Evolutionary conservation across 208 protist genomes (phyloP).

Genomic region (Leishmania tarentolae): DNA sequence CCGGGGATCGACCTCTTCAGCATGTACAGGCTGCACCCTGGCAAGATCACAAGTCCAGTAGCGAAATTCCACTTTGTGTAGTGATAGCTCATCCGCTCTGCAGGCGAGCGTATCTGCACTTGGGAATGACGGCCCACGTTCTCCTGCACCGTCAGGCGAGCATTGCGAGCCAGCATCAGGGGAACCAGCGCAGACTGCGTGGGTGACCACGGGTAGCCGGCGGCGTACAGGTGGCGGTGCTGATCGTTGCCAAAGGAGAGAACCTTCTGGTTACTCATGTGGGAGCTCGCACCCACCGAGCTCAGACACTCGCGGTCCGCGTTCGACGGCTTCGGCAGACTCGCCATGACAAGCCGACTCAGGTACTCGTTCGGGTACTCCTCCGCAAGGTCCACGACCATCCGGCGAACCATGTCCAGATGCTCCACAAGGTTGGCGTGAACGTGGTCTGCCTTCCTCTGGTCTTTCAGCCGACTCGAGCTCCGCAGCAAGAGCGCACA

Average conservation of each 20-base stretch:
- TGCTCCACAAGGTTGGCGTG: conserved; percentile 27
- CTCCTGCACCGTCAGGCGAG: conserved; percentile 2
- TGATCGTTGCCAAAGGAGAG: neutral
- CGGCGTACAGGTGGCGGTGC: conserved; percentile 8
- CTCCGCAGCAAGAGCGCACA: conserved; percentile 4
- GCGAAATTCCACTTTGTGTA: conserved; percentile 1
- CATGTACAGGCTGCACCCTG: conserved; percentile 2
- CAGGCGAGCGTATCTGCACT: conserved; percentile 3
- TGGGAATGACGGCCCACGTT: neutral
- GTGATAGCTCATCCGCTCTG: conserved; percentile 6
- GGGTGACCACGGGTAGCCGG: neutral
- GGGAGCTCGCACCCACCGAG: neutral
- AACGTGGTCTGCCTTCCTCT: conserved; percentile 12
- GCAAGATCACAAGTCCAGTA: neutral
- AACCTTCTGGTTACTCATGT: neutral
- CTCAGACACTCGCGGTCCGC: neutral
- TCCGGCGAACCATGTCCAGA: neutral
- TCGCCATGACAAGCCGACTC: neutral
- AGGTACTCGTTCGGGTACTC: conserved; percentile 20
- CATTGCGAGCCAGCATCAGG: neutral
- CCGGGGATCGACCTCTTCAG: conserved; percentile 1
- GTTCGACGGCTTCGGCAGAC: neutral
- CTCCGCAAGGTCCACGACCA: neutral
- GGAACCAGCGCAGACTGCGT: conserved; percentile 9
- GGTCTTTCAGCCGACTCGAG: conserved; percentile 13